Percentiles rank a stretch among this genome's conserved stretches.
These are phyloP conservation scores for Boletus subparvulus DNA, from an alignment of 768 basidiomycete species.

Conservation along the genomic window DNA sequence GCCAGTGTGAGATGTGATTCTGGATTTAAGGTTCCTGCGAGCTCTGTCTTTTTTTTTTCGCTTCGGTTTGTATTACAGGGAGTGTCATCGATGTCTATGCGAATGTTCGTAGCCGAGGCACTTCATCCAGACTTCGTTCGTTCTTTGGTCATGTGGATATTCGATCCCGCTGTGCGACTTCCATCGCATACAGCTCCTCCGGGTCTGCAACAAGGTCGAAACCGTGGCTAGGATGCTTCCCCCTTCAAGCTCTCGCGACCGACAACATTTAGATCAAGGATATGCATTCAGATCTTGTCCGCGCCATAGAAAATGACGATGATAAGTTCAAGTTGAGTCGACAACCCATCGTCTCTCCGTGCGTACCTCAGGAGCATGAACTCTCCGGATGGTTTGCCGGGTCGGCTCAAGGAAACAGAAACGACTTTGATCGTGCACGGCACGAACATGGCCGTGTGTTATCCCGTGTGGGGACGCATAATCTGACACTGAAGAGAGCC, in stretches of 20 bases:
- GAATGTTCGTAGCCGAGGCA: too few species aligned
- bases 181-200: conserved; percentile 51
- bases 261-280: not conserved
- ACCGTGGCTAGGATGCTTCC: conserved; percentile 31
- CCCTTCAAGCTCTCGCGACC: not conserved
- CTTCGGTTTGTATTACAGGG: too few species aligned
- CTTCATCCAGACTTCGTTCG: too few species aligned
- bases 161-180: conserved; percentile 46
- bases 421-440: conserved; percentile 87
- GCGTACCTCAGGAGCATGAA: conserved; percentile 44
- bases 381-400: conserved; percentile 60
- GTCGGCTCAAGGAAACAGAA: conserved; percentile 56
- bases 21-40: too few species aligned
- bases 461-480: conserved; percentile 55
- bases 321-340: not conserved
- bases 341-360: conserved; percentile 41
- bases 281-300: not conserved
- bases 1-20: too few species aligned
- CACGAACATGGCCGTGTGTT: conserved; percentile 49
- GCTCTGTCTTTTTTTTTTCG: too few species aligned
- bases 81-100: too few species aligned
- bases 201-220: conserved; percentile 43
- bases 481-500: conserved; percentile 37
- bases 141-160: conserved; percentile 63
- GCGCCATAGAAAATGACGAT: not conserved